Evolutionary conservation across 345 rosid genomes (phyloP).

Genomic region (Cochlearia excelsa): DNA sequence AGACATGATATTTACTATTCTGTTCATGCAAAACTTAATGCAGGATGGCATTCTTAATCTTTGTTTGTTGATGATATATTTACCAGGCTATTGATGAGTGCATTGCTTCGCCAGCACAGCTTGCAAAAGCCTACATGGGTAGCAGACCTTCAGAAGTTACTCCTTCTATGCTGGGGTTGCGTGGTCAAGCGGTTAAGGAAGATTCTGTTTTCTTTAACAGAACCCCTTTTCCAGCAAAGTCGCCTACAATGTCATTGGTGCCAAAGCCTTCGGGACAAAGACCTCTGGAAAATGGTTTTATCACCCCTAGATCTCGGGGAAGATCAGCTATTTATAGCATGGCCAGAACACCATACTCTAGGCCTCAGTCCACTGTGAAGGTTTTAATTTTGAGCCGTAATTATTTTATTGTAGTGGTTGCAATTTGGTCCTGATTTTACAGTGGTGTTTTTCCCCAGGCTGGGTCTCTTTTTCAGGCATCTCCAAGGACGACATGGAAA

Average conservation of each 20-base stretch:
- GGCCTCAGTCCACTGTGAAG: constrained; percentile 58
- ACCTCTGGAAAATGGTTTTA: constrained; percentile 60
- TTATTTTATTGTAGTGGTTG: constrained; percentile 1
- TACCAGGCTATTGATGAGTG: constrained; percentile 68
- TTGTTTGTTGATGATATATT: constrained; percentile 16
- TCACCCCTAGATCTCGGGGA: constrained; percentile 75
- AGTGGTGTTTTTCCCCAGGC: constrained; percentile 38
- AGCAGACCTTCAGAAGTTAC: constrained; percentile 73
- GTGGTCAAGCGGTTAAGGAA: constrained; percentile 45
- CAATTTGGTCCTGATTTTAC: constrained; percentile 4
- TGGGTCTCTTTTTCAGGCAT: constrained; percentile 39
- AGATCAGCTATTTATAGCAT: constrained; percentile 88
- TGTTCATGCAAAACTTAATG: constrained; percentile 4
- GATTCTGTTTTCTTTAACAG: constrained; percentile 42
- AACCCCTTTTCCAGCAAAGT: constrained; percentile 39
- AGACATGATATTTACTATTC: constrained; percentile 1
- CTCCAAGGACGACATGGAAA: constrained; percentile 43
- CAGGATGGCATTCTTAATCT: constrained; percentile 5
- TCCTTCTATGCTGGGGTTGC: constrained; percentile 48
- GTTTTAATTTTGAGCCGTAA: constrained; percentile 37
- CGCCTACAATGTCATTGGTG: constrained; percentile 50
- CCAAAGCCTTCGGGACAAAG: constrained; percentile 49
- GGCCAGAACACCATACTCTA: constrained; percentile 86
- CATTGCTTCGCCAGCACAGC: constrained; percentile 82
- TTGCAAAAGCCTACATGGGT: constrained; percentile 96